Percentiles rank a stretch among this genome's conserved stretches.
Evolutionary conservation across 495 filamentous ascomycete species (phyloP).

Genomic region (Cenococcum geophilum): DNA sequence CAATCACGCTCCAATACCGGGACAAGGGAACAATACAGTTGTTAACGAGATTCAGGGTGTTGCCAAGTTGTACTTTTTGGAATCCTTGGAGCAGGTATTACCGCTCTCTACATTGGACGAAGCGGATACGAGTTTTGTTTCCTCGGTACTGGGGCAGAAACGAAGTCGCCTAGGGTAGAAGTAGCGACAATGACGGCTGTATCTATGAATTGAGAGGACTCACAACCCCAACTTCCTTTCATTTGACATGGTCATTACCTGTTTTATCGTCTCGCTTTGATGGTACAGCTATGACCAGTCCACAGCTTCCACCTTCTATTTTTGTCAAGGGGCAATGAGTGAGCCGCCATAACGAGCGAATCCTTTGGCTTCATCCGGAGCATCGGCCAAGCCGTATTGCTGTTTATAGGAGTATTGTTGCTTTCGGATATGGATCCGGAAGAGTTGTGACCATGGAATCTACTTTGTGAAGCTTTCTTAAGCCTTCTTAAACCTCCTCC

Average conservation of each 20-base stretch:
- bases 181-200: too few relatives aligned
- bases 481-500: background rate
- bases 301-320: background rate
- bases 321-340: background rate
- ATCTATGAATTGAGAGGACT: too few relatives aligned
- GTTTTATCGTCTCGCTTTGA: background rate
- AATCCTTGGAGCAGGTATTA: too few relatives aligned
- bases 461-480: background rate
- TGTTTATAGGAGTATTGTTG: background rate
- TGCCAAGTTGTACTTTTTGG: too few relatives aligned
- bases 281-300: background rate
- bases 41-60: too few relatives aligned
- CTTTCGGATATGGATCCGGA: background rate
- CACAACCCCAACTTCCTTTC: too few relatives aligned
- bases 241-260: background rate
- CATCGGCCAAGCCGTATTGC: background rate
- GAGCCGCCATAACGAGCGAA: background rate
- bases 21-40: too few relatives aligned
- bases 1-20: too few relatives aligned
- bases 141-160: too few relatives aligned
- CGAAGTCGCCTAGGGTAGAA: too few relatives aligned
- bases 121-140: too few relatives aligned
- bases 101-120: too few relatives aligned
- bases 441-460: background rate
- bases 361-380: background rate